Conservation (phyloP, 1,139 yeast species). For the Nakaseomyces kungkrabaensis region DNA sequence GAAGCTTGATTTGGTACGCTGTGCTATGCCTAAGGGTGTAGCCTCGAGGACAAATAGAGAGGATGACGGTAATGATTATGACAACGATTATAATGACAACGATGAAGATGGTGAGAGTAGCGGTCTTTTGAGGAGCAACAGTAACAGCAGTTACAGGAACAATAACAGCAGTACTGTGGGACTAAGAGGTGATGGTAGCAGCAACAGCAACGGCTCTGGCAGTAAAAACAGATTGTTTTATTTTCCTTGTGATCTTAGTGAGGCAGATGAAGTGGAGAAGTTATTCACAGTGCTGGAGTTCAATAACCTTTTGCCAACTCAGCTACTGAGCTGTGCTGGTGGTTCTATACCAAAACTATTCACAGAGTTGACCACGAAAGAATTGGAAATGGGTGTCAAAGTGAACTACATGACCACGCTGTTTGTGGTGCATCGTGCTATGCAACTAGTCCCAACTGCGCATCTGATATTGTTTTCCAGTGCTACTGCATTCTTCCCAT, state of each 20-base stretch:
- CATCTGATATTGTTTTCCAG: constrained; percentile 75
- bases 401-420: constrained; percentile 68
- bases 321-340: constrained; percentile 81
- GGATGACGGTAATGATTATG: background rate
- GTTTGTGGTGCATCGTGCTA: constrained; percentile 55
- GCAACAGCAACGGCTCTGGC: background rate
- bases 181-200: background rate
- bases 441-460: constrained; percentile 22
- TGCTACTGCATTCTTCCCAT: constrained; percentile 71
- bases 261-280: constrained; percentile 40
- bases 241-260: constrained; percentile 57
- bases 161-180: background rate
- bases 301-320: constrained; percentile 44
- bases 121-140: background rate
- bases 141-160: constrained; percentile 12
- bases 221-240: constrained; percentile 35
- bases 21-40: background rate
- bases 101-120: background rate
- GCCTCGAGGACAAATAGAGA: background rate
- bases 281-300: constrained; percentile 31
- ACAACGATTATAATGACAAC: background rate
- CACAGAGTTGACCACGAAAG: constrained; percentile 50
- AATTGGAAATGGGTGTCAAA: constrained; percentile 50
- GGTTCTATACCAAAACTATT: constrained; percentile 73
- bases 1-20: background rate